These are phyloP conservation scores for Lepiota venenata DNA, from an alignment of 768 basidiomycete species.

Conservation along the genomic window DNA sequence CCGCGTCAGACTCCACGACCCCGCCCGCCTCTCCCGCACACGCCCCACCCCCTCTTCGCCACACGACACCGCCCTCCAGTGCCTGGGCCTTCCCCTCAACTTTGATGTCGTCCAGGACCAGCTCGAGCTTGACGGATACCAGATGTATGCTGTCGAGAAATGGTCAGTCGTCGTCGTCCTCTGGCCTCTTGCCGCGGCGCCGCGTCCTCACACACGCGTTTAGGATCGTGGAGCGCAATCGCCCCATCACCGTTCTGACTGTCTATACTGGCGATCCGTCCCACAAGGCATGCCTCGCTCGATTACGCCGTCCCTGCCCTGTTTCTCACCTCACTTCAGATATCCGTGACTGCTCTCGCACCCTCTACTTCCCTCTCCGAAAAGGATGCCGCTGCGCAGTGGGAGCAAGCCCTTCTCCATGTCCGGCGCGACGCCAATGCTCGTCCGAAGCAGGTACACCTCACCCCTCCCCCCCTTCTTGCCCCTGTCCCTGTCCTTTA, in stretches of 20 bases:
- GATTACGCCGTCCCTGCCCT: neutral
- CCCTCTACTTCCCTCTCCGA: slow-evolving; percentile 43
- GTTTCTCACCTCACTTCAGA: slow-evolving; percentile 32
- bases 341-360: slow-evolving; percentile 54
- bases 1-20: slow-evolving; percentile 11
- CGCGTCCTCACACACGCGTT: neutral
- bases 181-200: neutral
- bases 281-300: slow-evolving; percentile 47
- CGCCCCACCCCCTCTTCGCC: slow-evolving; percentile 21
- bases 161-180: slow-evolving; percentile 43
- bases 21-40: slow-evolving; percentile 13
- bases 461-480: too few relatives aligned
- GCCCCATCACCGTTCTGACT: slow-evolving; percentile 56
- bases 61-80: slow-evolving; percentile 21
- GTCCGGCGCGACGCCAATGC: slow-evolving; percentile 65
- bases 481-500: slow-evolving; percentile 8
- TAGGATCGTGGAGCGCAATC: slow-evolving; percentile 68
- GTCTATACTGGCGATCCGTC: slow-evolving; percentile 76
- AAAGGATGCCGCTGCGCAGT: slow-evolving; percentile 23
- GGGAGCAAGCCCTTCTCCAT: slow-evolving; percentile 57
- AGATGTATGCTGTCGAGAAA: slow-evolving; percentile 85
- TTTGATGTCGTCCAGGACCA: slow-evolving; percentile 49
- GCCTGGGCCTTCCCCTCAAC: slow-evolving; percentile 41
- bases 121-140: slow-evolving; percentile 58
- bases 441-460: slow-evolving; percentile 58